Percentiles rank a stretch among this genome's conserved stretches.
These are phyloP conservation scores for Penicillium roqueforti DNA, from an alignment of 495 filamentous ascomycete species.

Conservation along the genomic window DNA sequence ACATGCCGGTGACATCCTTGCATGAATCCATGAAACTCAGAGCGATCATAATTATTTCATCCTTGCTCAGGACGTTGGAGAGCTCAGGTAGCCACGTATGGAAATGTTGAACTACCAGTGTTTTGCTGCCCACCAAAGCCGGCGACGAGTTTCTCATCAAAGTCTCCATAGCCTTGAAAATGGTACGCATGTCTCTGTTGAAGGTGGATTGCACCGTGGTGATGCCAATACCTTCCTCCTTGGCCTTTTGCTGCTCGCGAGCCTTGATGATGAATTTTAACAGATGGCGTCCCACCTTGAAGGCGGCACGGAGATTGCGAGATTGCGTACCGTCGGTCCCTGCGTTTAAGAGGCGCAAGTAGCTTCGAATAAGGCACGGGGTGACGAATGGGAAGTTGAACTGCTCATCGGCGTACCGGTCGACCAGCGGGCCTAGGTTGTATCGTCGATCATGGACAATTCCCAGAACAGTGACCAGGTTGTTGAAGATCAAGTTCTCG, in stretches of 20 bases:
- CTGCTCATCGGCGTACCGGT: constrained; percentile 80
- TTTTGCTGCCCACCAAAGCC: constrained; percentile 86
- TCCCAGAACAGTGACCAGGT: constrained; percentile 81
- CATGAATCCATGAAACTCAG: constrained; percentile 94
- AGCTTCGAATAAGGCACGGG: constrained; percentile 84
- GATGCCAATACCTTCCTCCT: constrained; percentile 86
- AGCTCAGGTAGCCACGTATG: constrained; percentile 94
- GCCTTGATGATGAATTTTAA: constrained; percentile 94
- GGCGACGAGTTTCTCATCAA: constrained; percentile 86
- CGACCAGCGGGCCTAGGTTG: constrained; percentile 83
- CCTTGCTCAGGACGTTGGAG: constrained; percentile 64
- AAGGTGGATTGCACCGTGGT: constrained; percentile 73
- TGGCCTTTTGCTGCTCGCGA: constrained; percentile 77
- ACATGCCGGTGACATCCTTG: constrained; percentile 79
- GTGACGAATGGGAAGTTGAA: constrained; percentile 95
- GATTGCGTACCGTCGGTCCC: constrained; percentile 76
- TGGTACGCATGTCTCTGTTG: constrained; percentile 73
- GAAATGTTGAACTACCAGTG: constrained; percentile 92
- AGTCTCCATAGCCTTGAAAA: constrained; percentile 84
- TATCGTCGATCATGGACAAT: constrained; percentile 95
- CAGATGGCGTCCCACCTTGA: constrained; percentile 91
- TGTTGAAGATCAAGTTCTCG: constrained; percentile 88
- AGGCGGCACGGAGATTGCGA: constrained; percentile 78
- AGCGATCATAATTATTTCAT: constrained; percentile 87
- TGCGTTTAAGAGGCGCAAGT: constrained; percentile 72